Evolutionary conservation across 768 basidiomycete species (phyloP).

Genomic region (Mycena alexandri): DNA sequence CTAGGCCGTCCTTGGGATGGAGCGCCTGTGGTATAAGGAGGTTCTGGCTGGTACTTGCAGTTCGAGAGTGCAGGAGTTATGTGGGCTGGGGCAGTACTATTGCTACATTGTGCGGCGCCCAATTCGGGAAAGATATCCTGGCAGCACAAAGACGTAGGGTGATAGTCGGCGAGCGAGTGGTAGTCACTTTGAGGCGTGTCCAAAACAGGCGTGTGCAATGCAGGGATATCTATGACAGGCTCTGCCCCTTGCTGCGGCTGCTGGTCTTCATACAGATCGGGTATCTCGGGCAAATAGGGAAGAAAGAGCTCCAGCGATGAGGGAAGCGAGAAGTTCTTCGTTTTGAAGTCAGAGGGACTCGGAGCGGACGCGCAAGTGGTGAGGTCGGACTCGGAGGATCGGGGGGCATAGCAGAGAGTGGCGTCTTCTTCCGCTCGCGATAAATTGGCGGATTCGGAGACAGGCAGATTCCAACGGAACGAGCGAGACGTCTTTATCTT

Average conservation of each 20-base stretch:
- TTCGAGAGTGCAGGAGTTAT: constrained; percentile 3
- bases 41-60: constrained; percentile 20
- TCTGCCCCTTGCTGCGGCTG: constrained; percentile 5
- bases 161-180: constrained; percentile 27
- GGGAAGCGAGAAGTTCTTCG: constrained; percentile 5
- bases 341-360: constrained; percentile 18
- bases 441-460: constrained; percentile 17
- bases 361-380: constrained; percentile 31
- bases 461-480: constrained; percentile 5
- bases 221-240: not conserved
- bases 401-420: constrained; percentile 29
- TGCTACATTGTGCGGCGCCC: not conserved
- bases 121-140: constrained; percentile 13
- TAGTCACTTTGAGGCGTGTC: constrained; percentile 38
- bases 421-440: constrained; percentile 26
- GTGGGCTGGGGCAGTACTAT: not conserved
- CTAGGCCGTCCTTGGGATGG: constrained; percentile 8
- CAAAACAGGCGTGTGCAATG: constrained; percentile 7
- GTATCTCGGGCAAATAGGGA: constrained; percentile 34
- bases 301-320: constrained; percentile 13
- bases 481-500: constrained; percentile 13
- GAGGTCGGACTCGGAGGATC: constrained; percentile 32
- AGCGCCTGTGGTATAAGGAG: not conserved
- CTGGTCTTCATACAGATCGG: constrained; percentile 32
- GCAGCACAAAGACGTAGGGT: constrained; percentile 16